Base-by-base conservation (phyloP, 2,329 filamentous ascomycete genomes). In the Lasiodiplodia sp. region DNA sequence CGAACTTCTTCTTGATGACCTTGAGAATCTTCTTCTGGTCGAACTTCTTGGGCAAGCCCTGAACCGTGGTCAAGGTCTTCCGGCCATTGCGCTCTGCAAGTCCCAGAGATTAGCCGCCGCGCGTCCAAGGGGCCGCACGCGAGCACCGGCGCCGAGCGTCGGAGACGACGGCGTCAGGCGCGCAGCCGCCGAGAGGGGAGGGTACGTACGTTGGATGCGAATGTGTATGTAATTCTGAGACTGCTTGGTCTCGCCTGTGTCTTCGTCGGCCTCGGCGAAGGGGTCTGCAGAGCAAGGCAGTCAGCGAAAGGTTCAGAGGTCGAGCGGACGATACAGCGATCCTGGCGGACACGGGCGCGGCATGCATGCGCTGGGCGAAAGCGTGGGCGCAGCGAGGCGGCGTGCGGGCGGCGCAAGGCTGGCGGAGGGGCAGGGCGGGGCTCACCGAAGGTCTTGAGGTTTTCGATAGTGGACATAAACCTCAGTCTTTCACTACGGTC, bases 211-310 rank as follows among this genome's bases (percentile, higher is more conserved):
- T 83, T 99, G 96, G 82, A 98, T 98, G 85, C 96, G 94, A 85
- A 99, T 98, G 86, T 98, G 96, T 83, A 98, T 97, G 84, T 97
- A 97, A 85, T 97, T 96, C 86, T 97, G 92, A 82, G 92, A 90
- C 88, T 96, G 92, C 60, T 96, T 96, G 82, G 90, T 91, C 87
- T 97, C 92, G 88, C 94, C 94, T 84, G 92, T 94, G 84, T 97
- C 94, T 91, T 97, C 95, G 93, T 97, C 96, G 90, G 94, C 96
- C 93, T 98, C 96, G 91, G 96, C 96, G 93, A 99, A 99, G 92
- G 96, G 96, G 91, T 99, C 96, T 62, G 58, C 18, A 28, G 40
- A 23, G 40, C 6, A 7, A 21, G 38, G 14, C 52, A 64, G 53
- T 67, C 38, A 69, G 56, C 63, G 16, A 23, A 16, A 31, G 28